phyloP scores from a whole-genome alignment of 2,329 filamentous ascomycete genomes.

The Fusarium abutilonis region DNA sequence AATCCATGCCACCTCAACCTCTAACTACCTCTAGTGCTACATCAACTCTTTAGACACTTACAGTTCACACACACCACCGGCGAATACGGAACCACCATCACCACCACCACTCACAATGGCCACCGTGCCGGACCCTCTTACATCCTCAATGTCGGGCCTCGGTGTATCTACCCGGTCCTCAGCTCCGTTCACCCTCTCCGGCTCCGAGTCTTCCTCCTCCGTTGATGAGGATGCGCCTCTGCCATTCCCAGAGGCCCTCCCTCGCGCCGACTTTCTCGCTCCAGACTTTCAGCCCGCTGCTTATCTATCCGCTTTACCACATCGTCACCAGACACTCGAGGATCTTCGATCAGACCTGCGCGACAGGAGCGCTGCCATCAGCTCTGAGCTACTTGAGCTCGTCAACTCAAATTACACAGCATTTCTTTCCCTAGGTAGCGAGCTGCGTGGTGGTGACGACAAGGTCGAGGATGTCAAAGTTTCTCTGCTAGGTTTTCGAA shows the following conservation, averaged over 20 bases:
- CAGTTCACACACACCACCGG: constrained; percentile 11
- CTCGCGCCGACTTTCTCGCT: constrained; percentile 82
- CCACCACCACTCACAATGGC: constrained; percentile 19
- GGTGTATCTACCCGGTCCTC: constrained; percentile 43
- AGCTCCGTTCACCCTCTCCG: constrained; percentile 55
- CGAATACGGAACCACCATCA: neutral
- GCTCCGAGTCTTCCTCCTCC: constrained; percentile 52
- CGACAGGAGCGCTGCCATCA: constrained; percentile 80
- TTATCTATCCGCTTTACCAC: constrained; percentile 82
- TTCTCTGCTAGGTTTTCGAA: constrained; percentile 83
- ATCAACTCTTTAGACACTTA: constrained; percentile 17
- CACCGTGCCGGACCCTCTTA: constrained; percentile 44
- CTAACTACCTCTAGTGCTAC: constrained; percentile 19
- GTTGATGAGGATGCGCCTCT: constrained; percentile 73
- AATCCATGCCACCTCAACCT: constrained; percentile 38
- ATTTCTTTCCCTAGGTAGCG: constrained; percentile 84
- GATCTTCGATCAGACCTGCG: constrained; percentile 89
- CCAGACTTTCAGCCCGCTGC: constrained; percentile 79
- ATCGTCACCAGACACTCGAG: constrained; percentile 95
- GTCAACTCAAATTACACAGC: constrained; percentile 96
- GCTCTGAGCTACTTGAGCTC: constrained; percentile 87
- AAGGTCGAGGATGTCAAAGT: constrained; percentile 90
- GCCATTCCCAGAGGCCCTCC: constrained; percentile 87
- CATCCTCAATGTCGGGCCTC: constrained; percentile 43
- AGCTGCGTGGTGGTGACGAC: constrained; percentile 87